Base-by-base conservation (phyloP, 1,284 basidiomycete genomes). In the Ceratobasidium papillatum region DNA sequence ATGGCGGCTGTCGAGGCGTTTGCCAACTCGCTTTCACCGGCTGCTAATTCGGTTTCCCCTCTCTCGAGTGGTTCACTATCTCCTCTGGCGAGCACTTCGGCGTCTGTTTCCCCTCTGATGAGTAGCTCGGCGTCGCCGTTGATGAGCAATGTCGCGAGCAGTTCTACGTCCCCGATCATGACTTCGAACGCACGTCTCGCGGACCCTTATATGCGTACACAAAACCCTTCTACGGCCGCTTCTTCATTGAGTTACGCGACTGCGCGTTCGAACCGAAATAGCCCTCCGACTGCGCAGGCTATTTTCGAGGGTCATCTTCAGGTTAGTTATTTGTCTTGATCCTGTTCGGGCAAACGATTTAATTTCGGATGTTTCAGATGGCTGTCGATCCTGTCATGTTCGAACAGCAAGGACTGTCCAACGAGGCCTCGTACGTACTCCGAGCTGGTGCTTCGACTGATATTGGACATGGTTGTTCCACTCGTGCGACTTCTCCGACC, bases 261-360 rank as follows among this genome's bases (percentile, higher is more conserved):
- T 59, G 66, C 66, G 54, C 66, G 66, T 19, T 71, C 66, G n/a
- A 71, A 59, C 32, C 8, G 66, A 41, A 71, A 58, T 47, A 71
- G 66, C 32, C 25, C 59, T 12, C 41, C 52, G 19, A 54, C 52
- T 43, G 56, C 56, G 56, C 66, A 71, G 27, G 66, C 59, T 62
- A 62, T 62, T 62, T 62, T 58, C 56, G 59, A 45, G 3, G 25
- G n/a, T 12, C 59, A 62, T 51, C 63, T 71, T 58, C 38, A 45
- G 54, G 52, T 58, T 45, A 1, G 52, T 27, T 22, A 17, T 63
- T 68, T 68, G n/a, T 49, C 17, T 4, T 56, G n/a, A 2, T 47
- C 54, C 27, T 25, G 19, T 62, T 65, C 27, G 47, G 47, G 30
- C 12, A 9, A 30, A n/a, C n/a, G 43, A 22, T 65, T 36, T 65